These are phyloP conservation scores for Sugiyamaella smithiae DNA, from an alignment of 805 yeast genomes.

Conservation along the genomic window DNA sequence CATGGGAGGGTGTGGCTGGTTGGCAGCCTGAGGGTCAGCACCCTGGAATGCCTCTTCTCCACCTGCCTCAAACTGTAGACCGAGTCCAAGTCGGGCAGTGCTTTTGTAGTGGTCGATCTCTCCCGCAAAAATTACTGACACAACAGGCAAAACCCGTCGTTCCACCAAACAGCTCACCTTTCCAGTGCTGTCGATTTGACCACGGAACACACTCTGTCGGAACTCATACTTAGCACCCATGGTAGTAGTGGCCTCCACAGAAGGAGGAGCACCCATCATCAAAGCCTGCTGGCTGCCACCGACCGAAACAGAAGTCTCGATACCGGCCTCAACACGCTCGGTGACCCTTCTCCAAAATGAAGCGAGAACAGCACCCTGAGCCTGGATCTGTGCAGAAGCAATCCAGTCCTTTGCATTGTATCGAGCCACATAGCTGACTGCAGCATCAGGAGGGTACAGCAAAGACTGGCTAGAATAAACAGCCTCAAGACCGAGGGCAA, in stretches of 20 bases:
- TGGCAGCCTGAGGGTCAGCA: slow-evolving; percentile 20
- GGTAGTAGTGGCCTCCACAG: slow-evolving; percentile 87
- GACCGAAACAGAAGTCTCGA: slow-evolving; percentile 32
- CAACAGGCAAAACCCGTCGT: slow-evolving; percentile 88
- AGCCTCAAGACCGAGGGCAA: slow-evolving; percentile 89
- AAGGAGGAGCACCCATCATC: slow-evolving; percentile 78
- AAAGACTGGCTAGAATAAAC: slow-evolving; percentile 67
- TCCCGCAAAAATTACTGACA: slow-evolving; percentile 83
- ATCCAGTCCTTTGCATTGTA: slow-evolving; percentile 88
- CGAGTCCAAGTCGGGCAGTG: slow-evolving; percentile 83
- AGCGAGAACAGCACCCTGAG: slow-evolving; percentile 84
- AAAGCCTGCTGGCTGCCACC: slow-evolving; percentile 56
- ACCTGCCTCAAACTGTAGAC: slow-evolving; percentile 94
- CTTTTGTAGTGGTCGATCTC: slow-evolving; percentile 85
- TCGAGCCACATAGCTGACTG: slow-evolving; percentile 85
- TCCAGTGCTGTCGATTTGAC: slow-evolving; percentile 88
- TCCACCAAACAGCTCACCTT: slow-evolving; percentile 88
- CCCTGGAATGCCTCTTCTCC: slow-evolving; percentile 74
- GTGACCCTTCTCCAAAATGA: slow-evolving; percentile 94
- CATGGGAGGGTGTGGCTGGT: slow-evolving; percentile 30
- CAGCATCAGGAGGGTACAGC: slow-evolving; percentile 85
- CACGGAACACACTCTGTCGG: slow-evolving; percentile 93
- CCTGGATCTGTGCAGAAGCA: slow-evolving; percentile 89
- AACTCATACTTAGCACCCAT: slow-evolving; percentile 97
- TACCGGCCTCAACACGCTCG: slow-evolving; percentile 71